Evolutionary conservation across 495 filamentous ascomycete genomes (phyloP).

Genomic region (Tetracladium setigerum): DNA sequence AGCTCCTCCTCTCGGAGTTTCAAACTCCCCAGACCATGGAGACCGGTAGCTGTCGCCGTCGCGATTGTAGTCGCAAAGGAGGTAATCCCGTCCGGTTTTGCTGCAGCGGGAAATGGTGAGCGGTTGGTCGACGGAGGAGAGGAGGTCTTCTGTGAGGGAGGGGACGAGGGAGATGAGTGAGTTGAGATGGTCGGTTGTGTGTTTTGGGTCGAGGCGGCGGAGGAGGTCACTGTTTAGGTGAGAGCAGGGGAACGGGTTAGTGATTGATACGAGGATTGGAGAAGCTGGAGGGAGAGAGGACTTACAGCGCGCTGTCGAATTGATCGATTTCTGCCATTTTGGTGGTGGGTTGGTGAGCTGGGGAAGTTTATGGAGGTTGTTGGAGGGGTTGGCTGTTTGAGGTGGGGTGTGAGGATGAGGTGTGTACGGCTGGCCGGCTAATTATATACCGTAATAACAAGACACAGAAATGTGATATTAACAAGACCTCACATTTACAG

Average conservation of each 20-base stretch:
- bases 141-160: constrained; percentile 91
- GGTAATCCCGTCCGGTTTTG: constrained; percentile 87
- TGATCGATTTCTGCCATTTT: constrained; percentile 37
- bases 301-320: constrained; percentile 79
- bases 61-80: constrained; percentile 99
- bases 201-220: constrained; percentile 90
- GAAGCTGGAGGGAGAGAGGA: constrained; percentile 12
- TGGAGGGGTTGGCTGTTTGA: background rate
- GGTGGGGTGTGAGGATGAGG: background rate
- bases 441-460: no score
- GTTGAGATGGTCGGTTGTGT: constrained; percentile 77
- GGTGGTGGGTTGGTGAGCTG: constrained; percentile 1
- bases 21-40: constrained; percentile 98
- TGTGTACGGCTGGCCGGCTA: no score
- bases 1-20: constrained; percentile 58
- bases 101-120: constrained; percentile 77
- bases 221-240: constrained; percentile 74
- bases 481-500: no score
- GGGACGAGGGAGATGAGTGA: constrained; percentile 80
- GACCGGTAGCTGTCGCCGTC: constrained; percentile 96
- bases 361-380: background rate
- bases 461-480: background rate
- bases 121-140: constrained; percentile 94
- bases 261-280: background rate
- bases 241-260: constrained; percentile 9